Base-by-base conservation (phyloP, 208 protist species). In the Trypanosoma conorhini region DNA sequence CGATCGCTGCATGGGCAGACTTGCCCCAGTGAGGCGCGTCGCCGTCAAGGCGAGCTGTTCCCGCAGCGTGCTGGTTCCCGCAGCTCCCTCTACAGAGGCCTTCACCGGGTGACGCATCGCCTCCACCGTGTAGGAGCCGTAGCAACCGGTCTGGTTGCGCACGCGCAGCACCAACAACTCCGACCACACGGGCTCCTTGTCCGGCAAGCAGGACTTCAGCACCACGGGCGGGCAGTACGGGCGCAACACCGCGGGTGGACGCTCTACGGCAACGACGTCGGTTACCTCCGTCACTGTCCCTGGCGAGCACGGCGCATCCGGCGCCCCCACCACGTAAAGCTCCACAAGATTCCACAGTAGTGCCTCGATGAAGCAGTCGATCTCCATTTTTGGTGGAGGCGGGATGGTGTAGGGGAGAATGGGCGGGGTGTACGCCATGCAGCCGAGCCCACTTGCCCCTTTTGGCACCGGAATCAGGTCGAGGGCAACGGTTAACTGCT, bases 71-170 rank as follows among this genome's bases (percentile, higher is more conserved):
- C 22, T 30, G 5, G 24, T 46, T 17, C n/a, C 5, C 17, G 21
- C 9, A 24, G 21, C 35, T 61, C 63, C 38, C 44, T 63, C 19
- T 51, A 74, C 50, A 22, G 58, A 35, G 28, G 67, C 59, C 17
- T 59, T 51, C 28, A 63, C 28, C 0, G 74, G 54, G 65, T 80
- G 91, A 50, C 57, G 55, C 54, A 81, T 58, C 0, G 80, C 81
- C 26, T 58, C 19, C 31, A 88, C 76, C 19, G 56, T 60, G 77
- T 85, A 95, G 38, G 52, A 64, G 31, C 81, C 86, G 31, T 80
- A 67, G 54, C 89, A 92, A 44, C 89, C 87, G 0, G 81, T 91
- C 67, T 80, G 75, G 77, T 92, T 95, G 24, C 58, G 54, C 30
- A 93, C 3, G 24, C 75, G 58, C 4, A 93, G 42, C 7, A 58